A percentile compares a stretch with the other conserved stretches of the same genome.
phyloP scores from a whole-genome alignment of 2,329 filamentous ascomycete genomes.

The Plectosphaerella plurivora region DNA sequence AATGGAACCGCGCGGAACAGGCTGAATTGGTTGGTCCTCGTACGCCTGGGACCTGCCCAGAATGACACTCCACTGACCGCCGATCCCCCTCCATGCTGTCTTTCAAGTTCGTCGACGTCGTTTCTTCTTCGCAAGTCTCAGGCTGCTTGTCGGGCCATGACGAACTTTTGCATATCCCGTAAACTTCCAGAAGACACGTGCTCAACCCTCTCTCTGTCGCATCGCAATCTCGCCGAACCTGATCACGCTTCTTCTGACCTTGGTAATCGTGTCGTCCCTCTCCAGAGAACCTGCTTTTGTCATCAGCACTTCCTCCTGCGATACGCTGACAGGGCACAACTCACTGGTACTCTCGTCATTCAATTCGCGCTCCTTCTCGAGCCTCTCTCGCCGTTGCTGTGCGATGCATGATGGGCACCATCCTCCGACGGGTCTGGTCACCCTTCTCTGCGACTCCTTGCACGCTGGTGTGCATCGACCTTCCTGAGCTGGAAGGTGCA shows the following conservation, averaged over 20 bases:
- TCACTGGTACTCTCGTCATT: neutral
- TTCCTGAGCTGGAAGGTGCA: conserved; percentile 10
- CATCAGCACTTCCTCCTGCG: neutral
- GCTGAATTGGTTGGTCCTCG: neutral
- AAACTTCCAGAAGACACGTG: conserved; percentile 14
- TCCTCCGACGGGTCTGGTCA: conserved; percentile 15
- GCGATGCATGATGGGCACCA: conserved; percentile 15
- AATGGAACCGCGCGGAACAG: neutral
- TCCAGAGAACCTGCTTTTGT: neutral
- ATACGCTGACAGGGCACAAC: neutral
- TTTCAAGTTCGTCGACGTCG: neutral
- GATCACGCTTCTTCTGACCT: conserved; percentile 7
- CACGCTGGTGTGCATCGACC: neutral
- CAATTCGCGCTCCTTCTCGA: neutral
- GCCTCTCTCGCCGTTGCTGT: conserved; percentile 3
- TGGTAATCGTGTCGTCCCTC: neutral
- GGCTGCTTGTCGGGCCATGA: too few relatives aligned
- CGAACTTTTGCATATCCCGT: too few relatives aligned
- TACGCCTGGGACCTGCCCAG: neutral
- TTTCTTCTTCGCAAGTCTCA: neutral
- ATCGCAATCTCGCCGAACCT: conserved; percentile 6
- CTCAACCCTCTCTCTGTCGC: neutral
- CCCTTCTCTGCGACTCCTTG: conserved; percentile 13
- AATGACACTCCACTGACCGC: neutral
- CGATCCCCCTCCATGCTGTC: neutral